Evolutionary conservation across 1,284 basidiomycete genomes (phyloP).

Genomic region (Tremellales sp.): DNA sequence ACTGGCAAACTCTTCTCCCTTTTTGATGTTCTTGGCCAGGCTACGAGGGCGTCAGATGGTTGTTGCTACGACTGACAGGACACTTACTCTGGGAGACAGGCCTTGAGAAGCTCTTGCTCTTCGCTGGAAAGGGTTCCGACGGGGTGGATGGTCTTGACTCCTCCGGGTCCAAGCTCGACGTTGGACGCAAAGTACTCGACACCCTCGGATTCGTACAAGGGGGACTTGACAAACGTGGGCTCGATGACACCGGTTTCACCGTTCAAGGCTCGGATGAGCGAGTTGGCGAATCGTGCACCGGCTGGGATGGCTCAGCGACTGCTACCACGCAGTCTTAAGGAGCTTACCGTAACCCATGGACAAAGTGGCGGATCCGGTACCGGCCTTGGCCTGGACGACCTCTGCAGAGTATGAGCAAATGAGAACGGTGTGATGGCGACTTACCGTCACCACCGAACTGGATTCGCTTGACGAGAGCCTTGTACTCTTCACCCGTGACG

Average conservation of each 20-base stretch:
- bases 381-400: constrained; percentile 89
- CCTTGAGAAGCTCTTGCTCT: constrained; percentile 82
- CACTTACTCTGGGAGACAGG: constrained; percentile 71
- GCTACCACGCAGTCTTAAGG: neutral
- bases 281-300: constrained; percentile 76
- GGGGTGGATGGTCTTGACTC: constrained; percentile 84
- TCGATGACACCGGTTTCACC: constrained; percentile 83
- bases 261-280: constrained; percentile 76
- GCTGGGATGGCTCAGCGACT: constrained; percentile 38
- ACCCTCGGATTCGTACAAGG: constrained; percentile 69
- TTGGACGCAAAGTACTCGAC: constrained; percentile 80
- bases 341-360: constrained; percentile 75
- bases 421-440: neutral
- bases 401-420: constrained; percentile 39
- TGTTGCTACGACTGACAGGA: neutral
- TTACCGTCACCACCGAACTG: constrained; percentile 88
- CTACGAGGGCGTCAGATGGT: constrained; percentile 16
- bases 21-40: constrained; percentile 94
- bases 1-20: constrained; percentile 76
- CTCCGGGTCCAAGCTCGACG: constrained; percentile 77
- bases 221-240: constrained; percentile 79
- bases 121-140: constrained; percentile 69
- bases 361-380: constrained; percentile 78
- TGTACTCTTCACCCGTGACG: constrained; percentile 55
- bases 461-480: constrained; percentile 76